A percentile compares a stretch with the other conserved stretches of the same genome.
phyloP scores from a whole-genome alignment of 257 asterid genomes.

The Mitragyna speciosa region DNA sequence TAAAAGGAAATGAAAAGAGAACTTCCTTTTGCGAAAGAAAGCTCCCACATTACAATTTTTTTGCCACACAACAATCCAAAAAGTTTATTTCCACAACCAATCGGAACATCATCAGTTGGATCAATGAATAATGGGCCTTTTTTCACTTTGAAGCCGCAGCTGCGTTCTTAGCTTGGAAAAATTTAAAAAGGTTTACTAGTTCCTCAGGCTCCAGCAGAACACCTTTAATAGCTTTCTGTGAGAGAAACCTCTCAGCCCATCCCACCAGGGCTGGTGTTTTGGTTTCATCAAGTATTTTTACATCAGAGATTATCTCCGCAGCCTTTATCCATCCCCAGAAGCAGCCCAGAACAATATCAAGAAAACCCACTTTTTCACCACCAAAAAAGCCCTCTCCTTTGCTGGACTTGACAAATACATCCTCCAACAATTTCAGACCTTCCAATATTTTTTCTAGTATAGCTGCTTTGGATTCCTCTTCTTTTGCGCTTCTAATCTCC shows the following conservation, averaged over 20 bases:
- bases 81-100: not conserved
- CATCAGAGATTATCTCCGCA: slow-evolving; percentile 18
- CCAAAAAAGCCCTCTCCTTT: slow-evolving; percentile 47
- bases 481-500: slow-evolving; percentile 21
- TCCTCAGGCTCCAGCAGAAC: slow-evolving; percentile 24
- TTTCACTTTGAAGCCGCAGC: slow-evolving; percentile 14
- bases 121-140: not conserved
- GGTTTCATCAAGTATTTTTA: slow-evolving; percentile 29
- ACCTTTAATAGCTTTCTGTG: slow-evolving; percentile 27
- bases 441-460: slow-evolving; percentile 21
- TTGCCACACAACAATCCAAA: not conserved
- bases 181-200: slow-evolving; percentile 19
- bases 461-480: slow-evolving; percentile 18
- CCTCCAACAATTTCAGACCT: slow-evolving; percentile 33
- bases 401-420: slow-evolving; percentile 33
- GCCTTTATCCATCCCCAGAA: slow-evolving; percentile 39
- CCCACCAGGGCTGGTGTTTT: slow-evolving; percentile 34
- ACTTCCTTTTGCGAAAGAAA: not conserved
- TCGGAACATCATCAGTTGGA: not conserved
- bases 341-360: slow-evolving; percentile 50
- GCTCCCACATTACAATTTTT: not conserved
- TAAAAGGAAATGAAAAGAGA: not conserved
- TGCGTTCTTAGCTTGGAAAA: not conserved
- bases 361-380: slow-evolving; percentile 44
- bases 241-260: slow-evolving; percentile 36